Evolutionary conservation across 148 eudicot genomes (phyloP), one percentile per base, ranked within the genome.

Genomic region (Polygonum maritimum): DNA sequence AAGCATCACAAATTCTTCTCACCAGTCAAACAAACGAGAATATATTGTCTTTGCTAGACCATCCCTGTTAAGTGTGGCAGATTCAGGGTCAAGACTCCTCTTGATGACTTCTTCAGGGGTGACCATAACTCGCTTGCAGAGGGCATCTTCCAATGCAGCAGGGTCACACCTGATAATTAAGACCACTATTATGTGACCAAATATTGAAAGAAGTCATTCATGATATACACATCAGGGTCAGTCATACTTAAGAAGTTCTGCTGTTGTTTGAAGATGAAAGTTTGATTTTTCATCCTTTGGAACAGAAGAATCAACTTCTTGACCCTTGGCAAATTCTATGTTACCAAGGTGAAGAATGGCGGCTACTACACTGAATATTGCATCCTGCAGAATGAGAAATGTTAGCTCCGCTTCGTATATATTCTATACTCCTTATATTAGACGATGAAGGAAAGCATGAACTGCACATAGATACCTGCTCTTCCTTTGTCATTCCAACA

Each of bases 101-200:
- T 89, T 90, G 77, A 93, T 93, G 62, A 90, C 89, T 84, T 90
- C 98, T 83, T 93, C 98, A 65, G 96, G 98, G 65, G 98, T 92
- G 70, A 90, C 78, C 96, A 93, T 93, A 38, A 93, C 96, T 85
- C 96, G 90, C 83, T 91, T 93, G 81, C 91, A 78, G 65, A 92
- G 82, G 74, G 98, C 95, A 85, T 90, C 91, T 84, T 90, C 90
- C 80, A 93, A 80, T 78, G 83, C 92, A 38, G 26, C 76, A 84
- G 35, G 76, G 79, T 90, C 89, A 81, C 98, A 93, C 98, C 98
- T 93, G 39, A 78, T 38, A 71, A 69, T 78, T 15, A 58, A 33
- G 73, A 31, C 60, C 70, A 69, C 47, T 22, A 74, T 48, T 49
- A 72, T 5, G 54, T 11, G 73, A 19, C 39, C 76, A 60, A 72